phyloP scores from a whole-genome alignment of 805 yeast species.

The Isabelozyma pseudorhagii region DNA sequence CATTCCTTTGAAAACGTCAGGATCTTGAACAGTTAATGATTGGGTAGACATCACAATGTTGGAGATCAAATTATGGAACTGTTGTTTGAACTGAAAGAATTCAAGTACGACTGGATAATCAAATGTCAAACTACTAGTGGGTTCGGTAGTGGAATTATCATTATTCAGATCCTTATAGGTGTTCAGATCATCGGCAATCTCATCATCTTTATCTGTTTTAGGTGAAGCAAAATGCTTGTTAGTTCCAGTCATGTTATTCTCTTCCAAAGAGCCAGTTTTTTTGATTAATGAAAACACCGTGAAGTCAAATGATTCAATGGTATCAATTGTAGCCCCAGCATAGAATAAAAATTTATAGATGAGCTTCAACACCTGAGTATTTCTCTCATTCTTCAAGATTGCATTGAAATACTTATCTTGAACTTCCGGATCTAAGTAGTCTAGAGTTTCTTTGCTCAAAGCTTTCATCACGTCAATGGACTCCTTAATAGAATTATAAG shows the following conservation, averaged over 20 bases:
- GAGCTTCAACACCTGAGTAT: slow-evolving; percentile 50
- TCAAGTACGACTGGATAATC: slow-evolving; percentile 61
- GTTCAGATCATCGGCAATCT: too few relatives aligned
- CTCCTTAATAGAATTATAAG: slow-evolving; percentile 34
- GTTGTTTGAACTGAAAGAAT: slow-evolving; percentile 72
- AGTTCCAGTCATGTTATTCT: slow-evolving; percentile 8
- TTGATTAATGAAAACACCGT: slow-evolving; percentile 48
- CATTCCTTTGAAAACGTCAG: slow-evolving; percentile 67
- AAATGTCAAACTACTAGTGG: slow-evolving; percentile 24
- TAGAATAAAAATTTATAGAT: slow-evolving; percentile 52
- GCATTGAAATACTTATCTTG: slow-evolving; percentile 37
- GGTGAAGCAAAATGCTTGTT: neutral
- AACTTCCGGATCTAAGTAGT: slow-evolving; percentile 32
- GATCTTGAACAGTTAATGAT: slow-evolving; percentile 65
- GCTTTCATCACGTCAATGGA: slow-evolving; percentile 35
- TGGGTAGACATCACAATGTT: slow-evolving; percentile 67
- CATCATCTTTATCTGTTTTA: neutral
- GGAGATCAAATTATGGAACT: slow-evolving; percentile 57
- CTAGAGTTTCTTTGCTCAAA: slow-evolving; percentile 41
- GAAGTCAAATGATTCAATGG: slow-evolving; percentile 60
- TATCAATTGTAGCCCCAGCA: slow-evolving; percentile 48
- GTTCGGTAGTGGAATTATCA: slow-evolving; percentile 4
- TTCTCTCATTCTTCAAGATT: slow-evolving; percentile 37
- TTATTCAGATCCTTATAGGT: neutral
- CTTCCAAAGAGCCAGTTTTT: slow-evolving; percentile 19